Conservation (phyloP, 1,284 basidiomycete genomes). For the Sanghuangporus weigelae region DNA sequence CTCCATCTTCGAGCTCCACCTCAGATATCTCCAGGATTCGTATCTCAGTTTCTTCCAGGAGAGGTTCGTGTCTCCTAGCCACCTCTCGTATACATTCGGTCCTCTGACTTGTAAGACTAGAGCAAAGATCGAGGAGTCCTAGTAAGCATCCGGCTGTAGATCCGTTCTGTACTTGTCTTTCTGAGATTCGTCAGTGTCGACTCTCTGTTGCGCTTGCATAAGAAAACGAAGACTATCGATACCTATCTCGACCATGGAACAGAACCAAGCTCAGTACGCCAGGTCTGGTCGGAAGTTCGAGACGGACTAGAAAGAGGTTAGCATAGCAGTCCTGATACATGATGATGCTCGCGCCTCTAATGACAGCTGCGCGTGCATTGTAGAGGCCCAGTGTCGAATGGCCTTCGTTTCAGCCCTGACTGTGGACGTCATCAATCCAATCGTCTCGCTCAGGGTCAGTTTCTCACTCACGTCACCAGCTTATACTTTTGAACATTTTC, state of each 20-base stretch:
- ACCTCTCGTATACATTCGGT: slow-evolving; percentile 10
- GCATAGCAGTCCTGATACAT: slow-evolving; percentile 19
- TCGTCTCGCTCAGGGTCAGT: slow-evolving; percentile 62
- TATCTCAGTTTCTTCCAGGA: slow-evolving; percentile 83
- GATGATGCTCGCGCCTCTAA: background rate
- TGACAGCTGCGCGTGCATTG: slow-evolving; percentile 16
- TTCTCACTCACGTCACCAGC: background rate
- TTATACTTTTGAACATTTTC: slow-evolving; percentile 3
- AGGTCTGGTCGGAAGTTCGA: slow-evolving; percentile 77
- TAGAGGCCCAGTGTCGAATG: slow-evolving; percentile 79
- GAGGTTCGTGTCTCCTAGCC: slow-evolving; percentile 45
- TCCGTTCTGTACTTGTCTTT: background rate
- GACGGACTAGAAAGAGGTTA: slow-evolving; percentile 78
- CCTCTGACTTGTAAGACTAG: slow-evolving; percentile 35
- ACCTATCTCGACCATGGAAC: slow-evolving; percentile 55
- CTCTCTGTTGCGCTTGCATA: slow-evolving; percentile 63
- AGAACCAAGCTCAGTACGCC: slow-evolving; percentile 57
- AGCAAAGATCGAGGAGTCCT: slow-evolving; percentile 76
- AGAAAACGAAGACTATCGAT: slow-evolving; percentile 65
- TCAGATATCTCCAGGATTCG: slow-evolving; percentile 64
- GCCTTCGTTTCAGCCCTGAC: slow-evolving; percentile 69
- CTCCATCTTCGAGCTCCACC: slow-evolving; percentile 65
- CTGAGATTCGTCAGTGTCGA: slow-evolving; percentile 51
- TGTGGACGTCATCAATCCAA: slow-evolving; percentile 66
- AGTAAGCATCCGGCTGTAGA: slow-evolving; percentile 47